Evolutionary conservation across 768 basidiomycete genomes (phyloP).

Genomic region (Lactarius sanguifluus): DNA sequence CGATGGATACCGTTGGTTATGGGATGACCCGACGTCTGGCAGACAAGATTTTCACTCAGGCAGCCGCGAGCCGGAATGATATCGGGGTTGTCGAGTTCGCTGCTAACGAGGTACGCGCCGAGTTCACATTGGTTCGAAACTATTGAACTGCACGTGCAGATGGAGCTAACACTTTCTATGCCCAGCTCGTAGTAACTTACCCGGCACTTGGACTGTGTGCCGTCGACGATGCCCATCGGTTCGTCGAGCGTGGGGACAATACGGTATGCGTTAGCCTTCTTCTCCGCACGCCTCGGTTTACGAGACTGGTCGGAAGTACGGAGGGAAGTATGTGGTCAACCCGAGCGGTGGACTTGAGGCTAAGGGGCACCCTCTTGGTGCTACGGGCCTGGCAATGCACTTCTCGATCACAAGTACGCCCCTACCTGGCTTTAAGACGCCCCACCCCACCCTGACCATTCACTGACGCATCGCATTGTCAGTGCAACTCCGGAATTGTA

Average conservation of each 20-base stretch:
- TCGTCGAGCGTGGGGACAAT: slow-evolving; percentile 76
- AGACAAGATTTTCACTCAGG: slow-evolving; percentile 66
- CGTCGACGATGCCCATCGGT: slow-evolving; percentile 63
- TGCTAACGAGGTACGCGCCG: slow-evolving; percentile 62
- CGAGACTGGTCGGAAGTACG: slow-evolving; percentile 51
- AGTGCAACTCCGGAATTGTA: slow-evolving; percentile 79
- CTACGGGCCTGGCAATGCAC: slow-evolving; percentile 83
- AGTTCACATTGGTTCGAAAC: neutral
- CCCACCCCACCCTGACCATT: slow-evolving; percentile 28
- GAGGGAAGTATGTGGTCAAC: slow-evolving; percentile 82
- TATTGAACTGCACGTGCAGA: neutral
- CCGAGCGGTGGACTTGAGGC: slow-evolving; percentile 85
- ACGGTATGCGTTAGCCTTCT: slow-evolving; percentile 50
- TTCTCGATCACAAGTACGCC: slow-evolving; percentile 76
- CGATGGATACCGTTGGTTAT: slow-evolving; percentile 81
- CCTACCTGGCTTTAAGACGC: no score
- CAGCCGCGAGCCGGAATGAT: slow-evolving; percentile 65
- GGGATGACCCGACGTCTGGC: slow-evolving; percentile 70
- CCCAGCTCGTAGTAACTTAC: slow-evolving; percentile 79
- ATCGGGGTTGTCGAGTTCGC: slow-evolving; percentile 87
- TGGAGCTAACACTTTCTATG: neutral
- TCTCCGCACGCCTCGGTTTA: neutral
- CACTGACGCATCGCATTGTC: neutral
- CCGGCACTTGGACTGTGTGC: slow-evolving; percentile 74
- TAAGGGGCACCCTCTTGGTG: slow-evolving; percentile 82